A percentile compares a stretch with the other conserved stretches of the same genome.
Conservation (phyloP, 2,329 filamentous ascomycete genomes). For the Purpureocillium lavendulum region DNA sequence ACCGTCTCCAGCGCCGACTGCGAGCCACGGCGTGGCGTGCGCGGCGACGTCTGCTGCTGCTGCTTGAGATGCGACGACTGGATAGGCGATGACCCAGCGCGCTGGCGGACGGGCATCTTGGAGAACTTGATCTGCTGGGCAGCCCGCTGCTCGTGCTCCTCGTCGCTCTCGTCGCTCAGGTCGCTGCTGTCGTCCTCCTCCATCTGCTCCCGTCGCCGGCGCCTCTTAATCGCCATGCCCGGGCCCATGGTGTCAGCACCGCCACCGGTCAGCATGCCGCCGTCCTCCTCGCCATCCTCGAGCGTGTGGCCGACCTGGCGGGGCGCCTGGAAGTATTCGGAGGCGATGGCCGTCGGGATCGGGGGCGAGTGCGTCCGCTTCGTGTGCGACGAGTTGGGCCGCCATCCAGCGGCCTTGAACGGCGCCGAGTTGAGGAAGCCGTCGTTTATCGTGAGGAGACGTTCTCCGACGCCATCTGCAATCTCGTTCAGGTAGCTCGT, state of each 20-base stretch:
- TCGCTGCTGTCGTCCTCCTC: slow-evolving; percentile 84
- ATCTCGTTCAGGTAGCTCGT: slow-evolving; percentile 73
- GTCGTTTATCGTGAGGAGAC: slow-evolving; percentile 74
- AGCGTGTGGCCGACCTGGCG: slow-evolving; percentile 55
- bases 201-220: slow-evolving; percentile 62
- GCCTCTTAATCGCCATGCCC: slow-evolving; percentile 57
- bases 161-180: slow-evolving; percentile 75
- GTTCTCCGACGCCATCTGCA: slow-evolving; percentile 77
- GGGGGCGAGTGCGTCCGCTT: slow-evolving; percentile 81
- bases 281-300: slow-evolving; percentile 64
- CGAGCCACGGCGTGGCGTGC: slow-evolving; percentile 53
- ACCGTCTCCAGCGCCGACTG: slow-evolving; percentile 62
- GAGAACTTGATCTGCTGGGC: slow-evolving; percentile 91
- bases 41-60: slow-evolving; percentile 44
- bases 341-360: slow-evolving; percentile 73
- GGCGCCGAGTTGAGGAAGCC: slow-evolving; percentile 70
- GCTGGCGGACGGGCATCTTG: slow-evolving; percentile 83
- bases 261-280: slow-evolving; percentile 61
- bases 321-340: slow-evolving; percentile 74
- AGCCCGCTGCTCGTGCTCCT: slow-evolving; percentile 65
- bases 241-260: slow-evolving; percentile 62
- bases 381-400: slow-evolving; percentile 62
- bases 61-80: slow-evolving; percentile 57
- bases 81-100: slow-evolving; percentile 82
- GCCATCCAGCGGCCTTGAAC: slow-evolving; percentile 79